phyloP scores from a whole-genome alignment of 495 filamentous ascomycete genomes.

The Apiosordaria backusii region DNA sequence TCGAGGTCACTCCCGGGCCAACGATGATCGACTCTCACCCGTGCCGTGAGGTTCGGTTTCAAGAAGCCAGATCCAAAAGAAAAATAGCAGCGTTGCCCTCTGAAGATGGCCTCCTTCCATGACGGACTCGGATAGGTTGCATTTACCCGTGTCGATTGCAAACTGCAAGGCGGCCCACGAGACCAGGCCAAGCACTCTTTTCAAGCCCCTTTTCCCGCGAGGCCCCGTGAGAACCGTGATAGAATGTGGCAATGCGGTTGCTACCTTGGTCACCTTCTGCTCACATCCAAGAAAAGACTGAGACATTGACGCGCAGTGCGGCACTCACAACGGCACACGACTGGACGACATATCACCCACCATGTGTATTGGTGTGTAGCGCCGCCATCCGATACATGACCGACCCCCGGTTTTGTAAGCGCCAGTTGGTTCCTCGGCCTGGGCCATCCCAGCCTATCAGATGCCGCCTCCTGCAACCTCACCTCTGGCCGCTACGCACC shows the following conservation, averaged over 20 bases:
- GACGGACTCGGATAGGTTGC: neutral
- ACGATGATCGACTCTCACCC: slow-evolving; percentile 10
- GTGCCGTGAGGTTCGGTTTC: slow-evolving; percentile 20
- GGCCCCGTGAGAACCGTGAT: neutral
- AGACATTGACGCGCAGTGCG: slow-evolving; percentile 48
- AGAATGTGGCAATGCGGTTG: slow-evolving; percentile 41
- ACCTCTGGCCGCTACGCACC: slow-evolving; percentile 29
- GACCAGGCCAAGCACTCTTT: slow-evolving; percentile 26
- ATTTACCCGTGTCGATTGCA: neutral
- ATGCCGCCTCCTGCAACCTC: slow-evolving; percentile 32
- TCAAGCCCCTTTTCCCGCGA: slow-evolving; percentile 25
- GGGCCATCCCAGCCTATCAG: slow-evolving; percentile 46
- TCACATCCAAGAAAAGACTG: slow-evolving; percentile 44
- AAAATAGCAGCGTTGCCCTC: slow-evolving; percentile 16
- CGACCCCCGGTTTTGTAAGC: slow-evolving; percentile 46
- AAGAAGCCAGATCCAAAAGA: neutral
- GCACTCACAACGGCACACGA: slow-evolving; percentile 40
- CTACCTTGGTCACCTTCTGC: slow-evolving; percentile 17
- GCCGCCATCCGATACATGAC: slow-evolving; percentile 46
- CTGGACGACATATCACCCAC: slow-evolving; percentile 39
- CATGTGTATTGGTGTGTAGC: slow-evolving; percentile 38
- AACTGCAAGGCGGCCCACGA: slow-evolving; percentile 43
- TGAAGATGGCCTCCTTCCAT: neutral
- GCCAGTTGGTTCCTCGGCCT: slow-evolving; percentile 47
- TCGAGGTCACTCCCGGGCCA: slow-evolving; percentile 4